Evolutionary conservation across 2,329 filamentous ascomycete species (phyloP), one percentile per base, ranked within the genome.

Genomic region (Ustilaginoidea virens): DNA sequence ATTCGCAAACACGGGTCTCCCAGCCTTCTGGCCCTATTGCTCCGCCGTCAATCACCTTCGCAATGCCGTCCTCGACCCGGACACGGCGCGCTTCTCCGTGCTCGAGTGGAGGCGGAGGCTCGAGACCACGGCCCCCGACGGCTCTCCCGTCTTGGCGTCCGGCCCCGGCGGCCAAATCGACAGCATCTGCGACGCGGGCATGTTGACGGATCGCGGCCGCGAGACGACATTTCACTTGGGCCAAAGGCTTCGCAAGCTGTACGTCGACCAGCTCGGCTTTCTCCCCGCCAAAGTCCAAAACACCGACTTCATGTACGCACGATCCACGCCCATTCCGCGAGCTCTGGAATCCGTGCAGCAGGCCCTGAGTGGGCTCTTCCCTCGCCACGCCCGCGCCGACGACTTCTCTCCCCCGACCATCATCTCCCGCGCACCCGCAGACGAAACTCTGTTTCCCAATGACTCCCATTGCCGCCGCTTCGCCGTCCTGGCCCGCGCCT

Each of bases 11-110:
- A 69, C 70, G 27, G 73, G 72, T 8, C 62, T 78, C n/a, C 50
- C 57, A 24, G 48, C 65, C 28, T 75, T 74, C 54, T 98, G 90
- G 90, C 83, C 90, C 2, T 96, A 94, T 56, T 98, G 90, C 57
- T 69, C 70, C 39, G 71, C 76, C 31, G 80, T 80, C 14, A 69
- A 72, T 34, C 74, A 77, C 39, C 66, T 96, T 48, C 70, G 55
- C 35, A 56, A 57, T 17, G 58, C 53, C 36, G 52, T 71, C 18
- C 56, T 70, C 20, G 54, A 61, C 33, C 52, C 57, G 38, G 39
- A 45, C 21, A 33, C 41, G 14, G 44, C 49, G 12, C 16, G 49
- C 20, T 63, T 62, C 45, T 56, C 56, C 23, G 56, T 57, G 6
- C 44, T 70, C 3, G 63, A 69, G 41, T 76, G 70, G 69, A 64